Evolutionary conservation across 768 basidiomycete genomes (phyloP).

Genomic region (Tylopilus rubrobrunneus): DNA sequence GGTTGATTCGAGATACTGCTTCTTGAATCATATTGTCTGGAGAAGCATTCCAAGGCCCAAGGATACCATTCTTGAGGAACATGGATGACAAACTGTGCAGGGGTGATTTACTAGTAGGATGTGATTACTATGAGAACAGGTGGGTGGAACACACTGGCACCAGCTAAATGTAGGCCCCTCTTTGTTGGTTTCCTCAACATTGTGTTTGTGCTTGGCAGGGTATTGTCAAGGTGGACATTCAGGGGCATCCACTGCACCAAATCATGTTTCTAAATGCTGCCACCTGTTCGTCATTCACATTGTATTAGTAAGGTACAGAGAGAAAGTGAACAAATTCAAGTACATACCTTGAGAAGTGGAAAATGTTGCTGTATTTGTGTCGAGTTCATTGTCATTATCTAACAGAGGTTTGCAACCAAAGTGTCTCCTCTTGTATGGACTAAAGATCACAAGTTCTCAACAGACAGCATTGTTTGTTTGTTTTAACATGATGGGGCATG

Average conservation of each 20-base stretch:
- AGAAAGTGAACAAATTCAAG: no score
- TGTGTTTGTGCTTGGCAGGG: slow-evolving; percentile 22
- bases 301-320: no score
- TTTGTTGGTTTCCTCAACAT: slow-evolving; percentile 41
- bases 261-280: slow-evolving; percentile 16
- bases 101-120: no score
- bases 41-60: slow-evolving; percentile 28
- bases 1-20: slow-evolving; percentile 15
- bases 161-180: slow-evolving; percentile 38
- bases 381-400: no score
- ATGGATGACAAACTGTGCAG: slow-evolving; percentile 4
- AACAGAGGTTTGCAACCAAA: no score
- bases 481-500: no score
- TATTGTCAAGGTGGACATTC: background rate
- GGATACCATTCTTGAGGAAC: slow-evolving; percentile 30
- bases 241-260: slow-evolving; percentile 4
- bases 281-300: slow-evolving; percentile 22
- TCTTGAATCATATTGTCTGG: slow-evolving; percentile 4
- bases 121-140: slow-evolving; percentile 18
- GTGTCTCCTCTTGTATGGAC: no score
- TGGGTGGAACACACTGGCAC: slow-evolving; percentile 27
- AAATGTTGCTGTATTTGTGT: no score
- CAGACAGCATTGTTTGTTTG: no score
- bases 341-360: no score
- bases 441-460: no score